Conservation (phyloP, 2,329 filamentous ascomycete genomes). For the Diaporthe australafricana region DNA sequence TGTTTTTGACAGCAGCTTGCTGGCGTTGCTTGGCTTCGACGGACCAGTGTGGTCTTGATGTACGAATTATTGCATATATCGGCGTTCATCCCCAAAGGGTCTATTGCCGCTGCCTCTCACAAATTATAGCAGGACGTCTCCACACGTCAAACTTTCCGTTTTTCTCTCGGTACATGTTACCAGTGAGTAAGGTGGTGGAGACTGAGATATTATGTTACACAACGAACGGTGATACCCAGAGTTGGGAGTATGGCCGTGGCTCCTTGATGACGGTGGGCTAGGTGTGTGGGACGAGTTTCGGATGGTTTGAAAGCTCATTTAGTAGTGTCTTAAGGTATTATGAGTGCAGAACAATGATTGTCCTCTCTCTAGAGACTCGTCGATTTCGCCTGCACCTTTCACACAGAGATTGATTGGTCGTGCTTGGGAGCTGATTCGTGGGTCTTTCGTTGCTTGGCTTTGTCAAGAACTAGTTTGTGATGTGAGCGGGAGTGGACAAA, state of each 20-base stretch:
- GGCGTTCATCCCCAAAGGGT: neutral
- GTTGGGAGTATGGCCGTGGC: neutral
- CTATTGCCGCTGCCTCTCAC: neutral
- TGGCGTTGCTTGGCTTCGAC: neutral
- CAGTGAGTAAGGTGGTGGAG: neutral
- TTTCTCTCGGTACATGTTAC: neutral
- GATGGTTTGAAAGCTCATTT: neutral
- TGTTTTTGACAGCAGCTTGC: neutral
- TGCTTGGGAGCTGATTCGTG: neutral
- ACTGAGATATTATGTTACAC: neutral
- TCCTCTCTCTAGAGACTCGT: neutral
- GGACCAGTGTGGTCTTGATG: neutral
- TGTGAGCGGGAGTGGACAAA: neutral
- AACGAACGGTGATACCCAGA: conserved; percentile 25
- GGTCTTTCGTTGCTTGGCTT: neutral
- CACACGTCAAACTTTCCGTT: neutral
- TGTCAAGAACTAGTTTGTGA: neutral
- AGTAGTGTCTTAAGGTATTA: neutral
- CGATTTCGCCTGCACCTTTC: neutral
- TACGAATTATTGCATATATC: conserved; percentile 22
- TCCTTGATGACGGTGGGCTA: neutral
- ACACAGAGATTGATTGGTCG: neutral
- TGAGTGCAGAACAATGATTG: neutral
- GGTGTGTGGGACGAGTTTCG: neutral
- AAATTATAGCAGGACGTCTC: neutral